These are phyloP conservation scores for Aspergillus neoniger DNA, from an alignment of 2,329 filamentous ascomycete species.

Conservation along the genomic window DNA sequence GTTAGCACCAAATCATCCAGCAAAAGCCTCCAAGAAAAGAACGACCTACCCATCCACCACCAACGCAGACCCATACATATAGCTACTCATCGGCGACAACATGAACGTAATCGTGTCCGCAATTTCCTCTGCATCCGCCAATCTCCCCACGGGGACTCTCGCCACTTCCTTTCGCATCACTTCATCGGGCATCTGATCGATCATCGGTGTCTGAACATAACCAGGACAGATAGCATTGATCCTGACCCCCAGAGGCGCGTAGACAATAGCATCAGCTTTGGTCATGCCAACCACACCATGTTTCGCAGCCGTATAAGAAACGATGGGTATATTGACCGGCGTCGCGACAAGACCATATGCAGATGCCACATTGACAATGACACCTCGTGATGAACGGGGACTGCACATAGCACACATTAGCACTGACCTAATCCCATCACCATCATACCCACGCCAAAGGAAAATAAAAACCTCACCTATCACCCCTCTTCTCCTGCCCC, in stretches of 20 bases:
- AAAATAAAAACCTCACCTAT: not conserved
- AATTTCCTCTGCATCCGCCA: slow-evolving; percentile 55
- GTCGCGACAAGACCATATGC: slow-evolving; percentile 2
- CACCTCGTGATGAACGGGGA: not conserved
- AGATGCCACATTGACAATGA: slow-evolving; percentile 16
- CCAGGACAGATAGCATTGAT: slow-evolving; percentile 65
- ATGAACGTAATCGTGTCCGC: slow-evolving; percentile 55
- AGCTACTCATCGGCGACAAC: slow-evolving; percentile 56
- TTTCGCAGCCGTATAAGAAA: slow-evolving; percentile 30
- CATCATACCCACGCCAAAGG: too few relatives aligned
- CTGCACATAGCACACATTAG: not conserved
- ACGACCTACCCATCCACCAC: slow-evolving; percentile 12
- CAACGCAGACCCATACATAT: slow-evolving; percentile 47
- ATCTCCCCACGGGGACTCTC: slow-evolving; percentile 49
- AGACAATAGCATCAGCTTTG: slow-evolving; percentile 56
- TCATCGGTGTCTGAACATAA: slow-evolving; percentile 31
- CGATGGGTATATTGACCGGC: not conserved
- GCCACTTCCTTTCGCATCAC: slow-evolving; percentile 36
- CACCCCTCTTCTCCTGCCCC: slow-evolving; percentile 13
- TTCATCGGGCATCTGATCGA: not conserved
- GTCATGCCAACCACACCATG: slow-evolving; percentile 44
- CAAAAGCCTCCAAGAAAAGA: not conserved
- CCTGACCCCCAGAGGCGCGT: slow-evolving; percentile 55
- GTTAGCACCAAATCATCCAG: not conserved
- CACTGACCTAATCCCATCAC: not conserved